Base-by-base conservation (phyloP, 176 grass and related monocot species). In the Calamus simplicifolius region DNA sequence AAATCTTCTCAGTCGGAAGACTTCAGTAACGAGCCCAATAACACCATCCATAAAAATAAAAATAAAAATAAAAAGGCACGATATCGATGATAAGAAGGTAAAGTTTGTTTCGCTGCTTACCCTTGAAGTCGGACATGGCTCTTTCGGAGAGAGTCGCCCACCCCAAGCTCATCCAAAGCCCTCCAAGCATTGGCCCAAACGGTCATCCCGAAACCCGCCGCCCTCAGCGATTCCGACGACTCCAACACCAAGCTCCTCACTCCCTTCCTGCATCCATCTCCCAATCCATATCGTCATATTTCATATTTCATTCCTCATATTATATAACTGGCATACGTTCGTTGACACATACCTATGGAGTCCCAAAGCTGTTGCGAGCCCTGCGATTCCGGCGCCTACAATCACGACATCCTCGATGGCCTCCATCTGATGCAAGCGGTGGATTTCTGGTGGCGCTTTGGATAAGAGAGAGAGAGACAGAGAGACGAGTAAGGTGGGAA, bases 221-320 rank as follows among this genome's bases (percentile, higher is more conserved):
- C 48, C 27, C 86, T 75, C 19, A 96, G 59, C 30, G 48, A 25
- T 55, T 70, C 69, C 38, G 80, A 87, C 48, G 92, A 96, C 59
- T 96, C 86, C 64, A 96, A 66, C 69, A 96, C 86, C 54, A 80
- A 1, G 75, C 92, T 80, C 30, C 68, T 57, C 49, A 96, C 50
- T 29, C 90, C 82, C 70, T 75, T 69, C 71, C 90, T 89, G 81
- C 19, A 66, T 12, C 16, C 15, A 4, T 5, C 15, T 59, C 6
- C 28, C 57, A 19, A 49, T 2, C 14, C 19, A 51, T 48, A 1
- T 38, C 26, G 17, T 19, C n/a, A 12, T 19, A 13, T n/a, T n/a
- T n/a, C n/a, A n/a, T n/a, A n/a, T n/a, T n/a, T n/a, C n/a, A n/a
- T n/a, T n/a, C n/a, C n/a, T n/a, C n/a, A n/a, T n/a, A n/a, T n/a